Conservation (phyloP, 2,329 filamentous ascomycete genomes). For the Aspergillus proliferans region DNA sequence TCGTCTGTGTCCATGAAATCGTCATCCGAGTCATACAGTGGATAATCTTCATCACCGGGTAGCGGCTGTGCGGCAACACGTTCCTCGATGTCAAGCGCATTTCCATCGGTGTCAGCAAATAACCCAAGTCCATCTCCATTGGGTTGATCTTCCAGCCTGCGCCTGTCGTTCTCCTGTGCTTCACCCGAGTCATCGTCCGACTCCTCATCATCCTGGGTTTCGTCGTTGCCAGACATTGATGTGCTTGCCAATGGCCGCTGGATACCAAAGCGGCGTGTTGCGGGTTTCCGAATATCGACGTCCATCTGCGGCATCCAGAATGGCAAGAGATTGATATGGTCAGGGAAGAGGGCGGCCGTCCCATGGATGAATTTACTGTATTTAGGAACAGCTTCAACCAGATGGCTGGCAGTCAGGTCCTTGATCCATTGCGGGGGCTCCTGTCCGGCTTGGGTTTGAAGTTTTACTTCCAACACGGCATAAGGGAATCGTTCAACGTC, state of each 20-base stretch:
- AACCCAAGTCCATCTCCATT: constrained; percentile 30
- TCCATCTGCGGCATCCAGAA: constrained; percentile 99
- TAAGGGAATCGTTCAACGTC: constrained; percentile 93
- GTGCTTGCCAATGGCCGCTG: constrained; percentile 69
- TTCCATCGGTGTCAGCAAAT: constrained; percentile 42
- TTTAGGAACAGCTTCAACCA: constrained; percentile 97
- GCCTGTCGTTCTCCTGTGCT: constrained; percentile 1
- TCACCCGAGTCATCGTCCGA: constrained; percentile 51
- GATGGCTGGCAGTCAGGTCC: constrained; percentile 83
- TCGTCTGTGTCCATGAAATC: constrained; percentile 70
- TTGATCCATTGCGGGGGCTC: constrained; percentile 96
- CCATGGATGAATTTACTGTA: constrained; percentile 99
- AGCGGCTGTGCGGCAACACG: constrained; percentile 62
- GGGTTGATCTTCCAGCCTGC: constrained; percentile 46
- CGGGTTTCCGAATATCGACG: constrained; percentile 90
- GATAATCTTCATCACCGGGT: constrained; percentile 63
- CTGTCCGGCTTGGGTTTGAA: constrained; percentile 92
- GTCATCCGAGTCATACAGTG: constrained; percentile 85
- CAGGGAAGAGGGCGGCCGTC: constrained; percentile 77
- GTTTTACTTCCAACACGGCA: constrained; percentile 91
- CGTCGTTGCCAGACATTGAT: constrained; percentile 69
- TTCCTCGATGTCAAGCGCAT: constrained; percentile 69
- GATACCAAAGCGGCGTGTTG: constrained; percentile 84
- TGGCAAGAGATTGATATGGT: constrained; percentile 79
- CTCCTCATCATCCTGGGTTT: constrained; percentile 66